Base-by-base conservation (phyloP, 345 rosid species). In the Hibiscus syriacus region DNA sequence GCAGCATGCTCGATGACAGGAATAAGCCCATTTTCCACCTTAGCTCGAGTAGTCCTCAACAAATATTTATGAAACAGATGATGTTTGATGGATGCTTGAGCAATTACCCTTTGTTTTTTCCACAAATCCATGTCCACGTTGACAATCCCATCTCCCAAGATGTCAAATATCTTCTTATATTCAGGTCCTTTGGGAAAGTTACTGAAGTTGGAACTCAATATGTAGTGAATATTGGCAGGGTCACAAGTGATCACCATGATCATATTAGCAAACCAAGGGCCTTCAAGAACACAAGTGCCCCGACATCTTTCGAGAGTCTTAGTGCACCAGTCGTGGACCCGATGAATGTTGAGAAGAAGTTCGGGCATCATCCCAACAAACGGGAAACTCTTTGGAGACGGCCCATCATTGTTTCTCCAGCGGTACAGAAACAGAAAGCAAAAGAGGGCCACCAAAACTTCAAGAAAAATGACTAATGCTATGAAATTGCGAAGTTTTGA, bases 181-280 rank as follows among this genome's bases (percentile, higher is more conserved):
- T 83, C 80, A 1, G 77, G 14, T 2, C 90, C 92, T 77, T 85
- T 87, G 0, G 84, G 88, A 64, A 70, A 89, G 60, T 85, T 85
- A 0, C 62, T 14, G 53, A 83, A 89, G 69, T 83, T 86, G 48
- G 84, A 70, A 60, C 85, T 86, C 82, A 85, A 68, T 3, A 89
- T 70, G 73, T 89, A 66, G 58, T 81, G 88, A n/a, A 85, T 70
- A 66, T 85, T 83, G 55, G 83, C 77, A 0, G 88, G 92, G 70
- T 89, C 90, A 13, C 67, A 70, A 0, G 90, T 87, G 56, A 66
- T 0, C 34, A 83, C n/a, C 55, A 78, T 63, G 67, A 79, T 66
- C 70, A 74, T 61, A 19, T 45, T 45, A 45, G 19, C 5, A 1
- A 34, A 32, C 64, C 46, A 59, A 59, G 46, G n/a, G 2, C 87